Base-by-base conservation (phyloP, 768 basidiomycete species). In the Mycena olivaceomarginata region DNA sequence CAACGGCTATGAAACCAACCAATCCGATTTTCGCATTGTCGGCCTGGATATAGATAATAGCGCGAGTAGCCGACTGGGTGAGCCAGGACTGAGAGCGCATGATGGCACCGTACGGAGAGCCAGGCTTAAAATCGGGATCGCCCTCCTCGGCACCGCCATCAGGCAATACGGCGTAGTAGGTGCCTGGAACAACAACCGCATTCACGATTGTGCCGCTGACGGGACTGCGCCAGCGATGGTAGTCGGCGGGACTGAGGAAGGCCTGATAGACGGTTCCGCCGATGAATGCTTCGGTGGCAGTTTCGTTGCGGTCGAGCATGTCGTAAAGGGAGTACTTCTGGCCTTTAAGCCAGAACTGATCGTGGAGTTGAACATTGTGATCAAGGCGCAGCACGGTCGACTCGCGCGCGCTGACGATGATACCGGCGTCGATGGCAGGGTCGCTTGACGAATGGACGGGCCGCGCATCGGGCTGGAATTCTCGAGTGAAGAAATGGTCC, bases 301-400 rank as follows among this genome's bases (percentile, higher is more conserved):
- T 2, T 20, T 74, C 77, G 74, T 92, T 88, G 51, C 86, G 81
- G 62, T 87, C 81, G 57, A 94, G 89, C 84, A 93, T 91, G 79
- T 93, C 88, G 10, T 81, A 45, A 53, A 93, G 89, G 5, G 92
- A 93, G 82, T 94, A 94, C 79, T 93, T 59, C 46, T 43, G 85
- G 0, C 88, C 91, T 80, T 94, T 94, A 82, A 93, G 79, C 92
- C 92, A 94, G 83, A 94, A 93, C 45, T 81, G 79, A 70, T 92
- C 91, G 7, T 81, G 81, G 2, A 80, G 81, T 67, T 89, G 80
- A 41, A 91, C 88, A 71, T 89, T 25, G 25, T 25, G 25, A 25
- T 25, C 25, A 25, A 25, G 25, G 25, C 76, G 45, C 59, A 90
- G 88, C 6, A 91, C 82, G 22, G 83, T 86, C 18, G 90, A 91